Base-by-base conservation (phyloP, 2,329 filamentous ascomycete species). In the Penicillium sumatraense region DNA sequence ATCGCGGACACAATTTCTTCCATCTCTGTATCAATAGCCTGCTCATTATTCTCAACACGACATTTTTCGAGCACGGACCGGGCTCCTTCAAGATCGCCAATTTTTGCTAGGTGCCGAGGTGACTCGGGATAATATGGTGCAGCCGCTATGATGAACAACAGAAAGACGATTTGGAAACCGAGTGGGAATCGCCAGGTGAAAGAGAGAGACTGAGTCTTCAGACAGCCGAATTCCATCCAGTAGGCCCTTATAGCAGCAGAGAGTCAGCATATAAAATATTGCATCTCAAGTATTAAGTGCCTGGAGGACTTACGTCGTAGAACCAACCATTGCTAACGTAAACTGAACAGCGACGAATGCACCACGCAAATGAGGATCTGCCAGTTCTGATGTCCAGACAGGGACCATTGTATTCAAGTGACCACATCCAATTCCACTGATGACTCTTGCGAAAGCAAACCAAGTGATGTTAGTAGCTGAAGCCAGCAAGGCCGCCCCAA, bases 141-240 rank as follows among this genome's bases (percentile, higher is more conserved):
- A n/a, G 68, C 68, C 7, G 68, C 55, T 11, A 88, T 70, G 44
- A 87, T 84, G 56, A 87, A 86, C 11, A 56, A 20, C 24, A 83
- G 84, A 65, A 87, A 88, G 21, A 82, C 61, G 24, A 86, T 79
- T 62, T 84, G 81, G 65, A 85, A 81, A 4, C 80, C 81, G 16
- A 88, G 74, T 0, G 86, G 86, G 66, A 88, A 87, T 2, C 86
- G 78, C 86, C 86, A 80, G 18, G 76, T 73, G 11, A 84, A 75
- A 56, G 35, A 72, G 68, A 62, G 50, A 36, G 60, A 60, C 42
- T 61, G 59, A 2, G 63, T 67, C 49, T 68, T 67, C 33, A 64
- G 23, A 48, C 59, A 64, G 18, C 54, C 66, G 42, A 65, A 69
- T 53, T 69, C 66, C 60, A 66, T 68, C 67, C 67, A 69, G 36